Conservation (phyloP, 2,329 filamentous ascomycete genomes). For the Epichloe baconii region DNA sequence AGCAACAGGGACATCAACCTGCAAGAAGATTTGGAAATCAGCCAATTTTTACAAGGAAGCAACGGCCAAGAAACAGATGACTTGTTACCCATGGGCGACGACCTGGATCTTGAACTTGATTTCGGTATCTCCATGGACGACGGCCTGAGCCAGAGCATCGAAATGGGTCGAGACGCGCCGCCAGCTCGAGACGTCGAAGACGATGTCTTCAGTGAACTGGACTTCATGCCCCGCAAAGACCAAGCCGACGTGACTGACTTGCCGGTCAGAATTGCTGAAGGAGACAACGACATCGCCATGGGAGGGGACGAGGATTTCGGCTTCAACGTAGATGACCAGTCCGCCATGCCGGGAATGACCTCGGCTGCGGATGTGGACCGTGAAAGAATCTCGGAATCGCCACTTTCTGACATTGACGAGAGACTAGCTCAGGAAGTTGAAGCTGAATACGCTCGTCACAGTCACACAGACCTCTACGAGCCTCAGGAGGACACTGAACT, state of each 20-base stretch:
- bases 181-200: conserved; percentile 54
- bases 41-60: conserved; percentile 71
- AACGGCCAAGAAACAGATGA: conserved; percentile 45
- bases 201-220: conserved; percentile 54
- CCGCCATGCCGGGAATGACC: conserved; percentile 36
- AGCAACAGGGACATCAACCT: conserved; percentile 54
- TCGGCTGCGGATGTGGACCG: conserved; percentile 36
- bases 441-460: conserved; percentile 39
- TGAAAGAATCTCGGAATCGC: conserved; percentile 54
- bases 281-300: conserved; percentile 52
- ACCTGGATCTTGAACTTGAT: conserved; percentile 57
- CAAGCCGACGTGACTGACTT: conserved; percentile 42
- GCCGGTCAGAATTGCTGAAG: conserved; percentile 47
- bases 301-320: conserved; percentile 49
- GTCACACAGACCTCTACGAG: conserved; percentile 47
- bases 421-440: conserved; percentile 47
- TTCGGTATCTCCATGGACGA: conserved; percentile 64
- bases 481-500: conserved; percentile 43
- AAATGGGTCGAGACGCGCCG: conserved; percentile 80
- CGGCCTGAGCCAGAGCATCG: conserved; percentile 55
- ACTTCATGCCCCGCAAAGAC: conserved; percentile 42
- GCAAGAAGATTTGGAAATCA: conserved; percentile 57
- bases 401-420: conserved; percentile 57
- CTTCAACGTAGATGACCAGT: conserved; percentile 47
- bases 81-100: conserved; percentile 50